These are phyloP conservation scores for Phytopythium chamaehyphon DNA, from an alignment of 352 stramenopile genomes.

Conservation along the genomic window DNA sequence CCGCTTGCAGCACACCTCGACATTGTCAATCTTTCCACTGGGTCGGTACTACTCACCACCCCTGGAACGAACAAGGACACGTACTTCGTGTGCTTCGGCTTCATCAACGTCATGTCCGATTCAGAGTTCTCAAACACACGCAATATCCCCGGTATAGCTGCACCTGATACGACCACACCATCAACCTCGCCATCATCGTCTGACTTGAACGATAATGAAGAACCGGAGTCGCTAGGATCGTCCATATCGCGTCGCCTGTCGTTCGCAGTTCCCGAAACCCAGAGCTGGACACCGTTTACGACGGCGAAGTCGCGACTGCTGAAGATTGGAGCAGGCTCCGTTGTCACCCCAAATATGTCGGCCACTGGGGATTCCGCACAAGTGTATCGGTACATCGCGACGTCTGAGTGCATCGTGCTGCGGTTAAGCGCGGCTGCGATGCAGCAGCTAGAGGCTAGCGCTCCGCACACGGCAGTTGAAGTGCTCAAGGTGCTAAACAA, in stretches of 20 bases:
- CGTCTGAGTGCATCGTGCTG: slow-evolving; percentile 58
- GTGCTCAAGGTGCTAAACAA: slow-evolving; percentile 70
- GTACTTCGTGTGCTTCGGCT: slow-evolving; percentile 76
- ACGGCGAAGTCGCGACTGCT: slow-evolving; percentile 55
- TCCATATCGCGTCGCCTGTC: slow-evolving; percentile 13
- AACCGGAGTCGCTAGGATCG: neutral
- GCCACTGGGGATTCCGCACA: slow-evolving; percentile 16
- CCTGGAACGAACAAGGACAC: slow-evolving; percentile 40
- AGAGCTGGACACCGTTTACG: slow-evolving; percentile 63
- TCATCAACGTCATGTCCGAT: slow-evolving; percentile 68
- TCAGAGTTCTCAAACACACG: slow-evolving; percentile 53
- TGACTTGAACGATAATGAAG: neutral
- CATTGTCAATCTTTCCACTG: slow-evolving; percentile 45
- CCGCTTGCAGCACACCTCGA: slow-evolving; percentile 58
- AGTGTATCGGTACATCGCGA: slow-evolving; percentile 63
- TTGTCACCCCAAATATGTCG: slow-evolving; percentile 58
- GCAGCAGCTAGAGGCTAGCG: slow-evolving; percentile 46
- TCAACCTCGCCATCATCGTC: slow-evolving; percentile 4
- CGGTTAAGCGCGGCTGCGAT: slow-evolving; percentile 52
- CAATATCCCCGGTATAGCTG: slow-evolving; percentile 54
- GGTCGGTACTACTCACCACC: slow-evolving; percentile 25
- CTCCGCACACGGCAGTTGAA: slow-evolving; percentile 65
- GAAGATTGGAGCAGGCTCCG: slow-evolving; percentile 71
- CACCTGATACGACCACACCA: neutral
- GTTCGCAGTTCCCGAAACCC: slow-evolving; percentile 35